These are phyloP conservation scores for Candida neerlandica DNA, from an alignment of 1,139 yeast species.

Conservation along the genomic window DNA sequence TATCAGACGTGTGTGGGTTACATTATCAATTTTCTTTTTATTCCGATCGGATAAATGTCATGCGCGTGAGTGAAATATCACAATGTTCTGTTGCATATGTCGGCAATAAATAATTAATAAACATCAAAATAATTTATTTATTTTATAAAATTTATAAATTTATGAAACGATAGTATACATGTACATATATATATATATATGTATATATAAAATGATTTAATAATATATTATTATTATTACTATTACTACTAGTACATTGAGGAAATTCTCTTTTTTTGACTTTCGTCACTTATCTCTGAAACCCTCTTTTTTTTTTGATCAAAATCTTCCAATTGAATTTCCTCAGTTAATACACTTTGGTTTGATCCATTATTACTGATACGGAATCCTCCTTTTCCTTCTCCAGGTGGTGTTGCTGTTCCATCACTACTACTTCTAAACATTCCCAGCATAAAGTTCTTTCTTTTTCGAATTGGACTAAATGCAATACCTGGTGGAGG, in stretches of 20 bases:
- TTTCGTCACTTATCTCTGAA: slow-evolving; percentile 29
- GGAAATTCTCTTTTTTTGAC: slow-evolving; percentile 19
- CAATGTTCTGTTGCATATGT: not conserved
- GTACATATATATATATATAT: not conserved
- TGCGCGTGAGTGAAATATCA: not conserved
- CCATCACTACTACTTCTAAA: slow-evolving; percentile 14
- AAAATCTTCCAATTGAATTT: slow-evolving; percentile 53
- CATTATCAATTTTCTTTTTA: not conserved
- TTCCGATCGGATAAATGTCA: slow-evolving; percentile 1
- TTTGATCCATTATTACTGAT: slow-evolving; percentile 13
- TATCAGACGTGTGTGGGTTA: not conserved
- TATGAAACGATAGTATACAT: not conserved
- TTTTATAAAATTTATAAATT: too few relatives aligned
- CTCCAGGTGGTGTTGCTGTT: not conserved
- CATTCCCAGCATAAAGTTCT: slow-evolving; percentile 9
- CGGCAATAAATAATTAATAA: not conserved
- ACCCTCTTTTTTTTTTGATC: slow-evolving; percentile 26
- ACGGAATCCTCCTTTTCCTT: not conserved
- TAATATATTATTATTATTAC: not conserved
- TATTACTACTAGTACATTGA: slow-evolving; percentile 9
- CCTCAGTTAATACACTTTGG: slow-evolving; percentile 41
- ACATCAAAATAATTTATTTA: not conserved
- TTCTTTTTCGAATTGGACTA: slow-evolving; percentile 12
- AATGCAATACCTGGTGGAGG: slow-evolving; percentile 17
- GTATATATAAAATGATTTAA: not conserved